Base-by-base conservation (phyloP, 495 filamentous ascomycete species). In the Penicillium bialowiezense region DNA sequence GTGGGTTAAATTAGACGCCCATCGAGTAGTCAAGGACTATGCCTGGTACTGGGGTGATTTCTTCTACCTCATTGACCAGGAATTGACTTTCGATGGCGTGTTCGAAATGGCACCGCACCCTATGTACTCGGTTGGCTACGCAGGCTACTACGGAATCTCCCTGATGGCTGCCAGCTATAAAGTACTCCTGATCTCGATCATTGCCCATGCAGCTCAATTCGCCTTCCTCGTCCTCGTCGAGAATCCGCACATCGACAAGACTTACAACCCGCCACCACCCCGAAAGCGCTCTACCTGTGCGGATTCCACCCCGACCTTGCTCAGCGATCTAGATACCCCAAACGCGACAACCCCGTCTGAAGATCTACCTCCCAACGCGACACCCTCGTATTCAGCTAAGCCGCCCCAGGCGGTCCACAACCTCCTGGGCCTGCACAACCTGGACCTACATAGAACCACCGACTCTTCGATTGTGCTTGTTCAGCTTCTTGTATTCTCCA, bases 41-140 rank as follows among this genome's bases (percentile, higher is more conserved):
- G 93, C 93, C 17, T 98, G 93, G 93, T 98, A 97, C 71, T 98
- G 93, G 93, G 93, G 93, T 44, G 93, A 98, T 62, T 98, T 97
- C 73, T 98, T 98, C 77, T 98, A 89, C 72, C 84, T 98, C 65
- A 90, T 97, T 63, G 95, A 98, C 66, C 90, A 97, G 64, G 89
- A 97, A 63, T 77, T 98, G 60, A 97, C 93, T 26, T 97, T 98
- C 56, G 95, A 98, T 63, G 95, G 95, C 39, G 92, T 97, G 44
- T 98, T 97, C 64, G 93, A 98, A 70, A 95, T 98, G 88, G 93
- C 95, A 37, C 93, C 93, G 19, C 93, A 98, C 67, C 93, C 93
- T 33, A 98, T 98, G 93, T 98, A 98, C 74, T 95, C 91, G 36
- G 91, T 98, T 58, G 93, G 93, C 24, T 98, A 98, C 69, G 90